Evolutionary conservation across 768 basidiomycete genomes (phyloP).

Genomic region (Coprinellus aureogranulatus): DNA sequence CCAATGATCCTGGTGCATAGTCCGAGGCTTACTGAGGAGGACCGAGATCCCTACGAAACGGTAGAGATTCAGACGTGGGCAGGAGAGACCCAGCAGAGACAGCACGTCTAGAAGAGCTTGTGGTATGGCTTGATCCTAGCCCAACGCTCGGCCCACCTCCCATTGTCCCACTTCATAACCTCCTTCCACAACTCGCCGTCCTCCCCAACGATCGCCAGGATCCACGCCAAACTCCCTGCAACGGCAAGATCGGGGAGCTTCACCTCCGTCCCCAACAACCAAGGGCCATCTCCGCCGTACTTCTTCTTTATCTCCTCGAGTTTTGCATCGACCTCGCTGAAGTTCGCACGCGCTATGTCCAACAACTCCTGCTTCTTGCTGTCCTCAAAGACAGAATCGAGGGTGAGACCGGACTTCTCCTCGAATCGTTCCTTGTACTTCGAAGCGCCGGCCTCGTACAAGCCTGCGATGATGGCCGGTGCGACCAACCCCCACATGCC

Average conservation of each 20-base stretch:
- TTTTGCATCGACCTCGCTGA: neutral
- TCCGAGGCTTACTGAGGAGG: no score
- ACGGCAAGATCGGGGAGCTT: neutral
- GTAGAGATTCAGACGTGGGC: no score
- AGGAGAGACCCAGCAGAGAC: no score
- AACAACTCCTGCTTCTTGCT: neutral
- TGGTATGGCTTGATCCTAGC: neutral
- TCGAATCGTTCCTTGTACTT: neutral
- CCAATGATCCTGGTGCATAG: no score
- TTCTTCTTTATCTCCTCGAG: neutral
- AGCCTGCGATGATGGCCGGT: neutral
- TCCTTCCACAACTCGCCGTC: neutral
- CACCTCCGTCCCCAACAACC: neutral
- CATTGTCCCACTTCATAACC: neutral
- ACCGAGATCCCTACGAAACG: no score
- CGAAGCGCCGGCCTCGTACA: neutral
- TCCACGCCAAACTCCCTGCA: neutral
- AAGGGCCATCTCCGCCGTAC: neutral
- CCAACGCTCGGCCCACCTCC: neutral
- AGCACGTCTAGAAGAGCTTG: neutral
- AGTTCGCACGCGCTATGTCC: neutral
- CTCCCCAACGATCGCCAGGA: neutral
- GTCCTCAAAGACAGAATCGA: neutral
- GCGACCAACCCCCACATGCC: neutral
- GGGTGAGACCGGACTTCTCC: neutral